Percentiles rank a stretch among this genome's conserved stretches.
Evolutionary conservation across 345 rosid species (phyloP).

Genomic region (Passiflora organensis): DNA sequence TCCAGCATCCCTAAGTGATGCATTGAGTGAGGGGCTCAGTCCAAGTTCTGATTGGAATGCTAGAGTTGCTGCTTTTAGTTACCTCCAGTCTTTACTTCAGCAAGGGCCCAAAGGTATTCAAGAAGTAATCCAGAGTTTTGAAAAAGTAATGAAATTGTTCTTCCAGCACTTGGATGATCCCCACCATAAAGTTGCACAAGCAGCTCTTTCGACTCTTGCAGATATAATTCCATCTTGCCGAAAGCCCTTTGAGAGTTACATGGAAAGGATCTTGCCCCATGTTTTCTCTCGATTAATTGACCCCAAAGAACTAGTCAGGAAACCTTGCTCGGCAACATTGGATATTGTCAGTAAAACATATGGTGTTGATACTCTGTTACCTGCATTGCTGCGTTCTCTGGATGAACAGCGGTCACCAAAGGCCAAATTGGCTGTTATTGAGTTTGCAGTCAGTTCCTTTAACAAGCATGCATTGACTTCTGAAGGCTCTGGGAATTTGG

Average conservation of each 20-base stretch:
- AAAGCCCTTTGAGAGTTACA: constrained; percentile 94
- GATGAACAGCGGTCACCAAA: constrained; percentile 98
- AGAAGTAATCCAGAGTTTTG: constrained; percentile 87
- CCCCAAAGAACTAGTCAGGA: constrained; percentile 97
- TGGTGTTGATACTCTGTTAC: constrained; percentile 82
- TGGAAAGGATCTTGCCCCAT: constrained; percentile 96
- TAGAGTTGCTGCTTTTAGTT: constrained; percentile 90
- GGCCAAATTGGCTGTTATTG: constrained; percentile 98
- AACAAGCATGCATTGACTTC: constrained; percentile 72
- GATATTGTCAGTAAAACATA: constrained; percentile 92
- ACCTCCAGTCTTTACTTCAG: constrained; percentile 75
- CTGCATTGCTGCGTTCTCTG: constrained; percentile 91
- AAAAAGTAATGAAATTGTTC: constrained; percentile 97
- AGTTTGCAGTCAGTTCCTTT: constrained; percentile 82
- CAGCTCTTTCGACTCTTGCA: constrained; percentile 92
- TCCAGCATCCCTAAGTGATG: constrained; percentile 83
- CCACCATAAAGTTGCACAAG: constrained; percentile 99
- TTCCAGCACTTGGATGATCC: constrained; percentile 99
- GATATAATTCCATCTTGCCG: constrained; percentile 93
- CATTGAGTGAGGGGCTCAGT: constrained; percentile 82
- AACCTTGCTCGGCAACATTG: constrained; percentile 85
- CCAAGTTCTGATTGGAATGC: constrained; percentile 97
- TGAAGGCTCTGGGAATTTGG: constrained; percentile 76
- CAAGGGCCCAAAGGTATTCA: constrained; percentile 94
- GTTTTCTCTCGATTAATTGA: constrained; percentile 94